These are phyloP conservation scores for Cetraspora pellucida DNA, from an alignment of 192 early-diverging fungal species.

Conservation along the genomic window DNA sequence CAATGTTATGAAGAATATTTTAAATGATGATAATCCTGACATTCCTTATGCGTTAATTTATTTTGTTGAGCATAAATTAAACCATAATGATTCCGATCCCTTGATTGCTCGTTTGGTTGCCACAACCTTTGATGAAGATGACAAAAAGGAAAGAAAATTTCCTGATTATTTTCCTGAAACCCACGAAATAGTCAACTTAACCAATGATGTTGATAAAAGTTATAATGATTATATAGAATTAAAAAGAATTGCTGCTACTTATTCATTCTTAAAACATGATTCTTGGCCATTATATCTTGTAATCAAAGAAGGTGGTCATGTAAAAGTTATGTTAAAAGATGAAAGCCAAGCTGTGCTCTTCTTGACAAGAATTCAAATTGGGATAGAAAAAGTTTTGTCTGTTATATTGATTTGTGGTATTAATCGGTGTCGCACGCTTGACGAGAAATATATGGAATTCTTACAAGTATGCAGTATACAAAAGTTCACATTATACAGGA, in stretches of 20 bases:
- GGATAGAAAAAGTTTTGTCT: background rate
- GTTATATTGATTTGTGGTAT: slow-evolving; percentile 19
- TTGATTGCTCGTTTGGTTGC: slow-evolving; percentile 5
- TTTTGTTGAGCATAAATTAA: slow-evolving; percentile 7
- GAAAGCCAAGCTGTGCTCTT: background rate
- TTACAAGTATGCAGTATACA: background rate
- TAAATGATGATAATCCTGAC: background rate
- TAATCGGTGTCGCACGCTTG: slow-evolving; percentile 9
- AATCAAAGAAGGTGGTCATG: background rate
- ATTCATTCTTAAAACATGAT: background rate
- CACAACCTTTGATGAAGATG: slow-evolving; percentile 25
- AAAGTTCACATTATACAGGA: no score
- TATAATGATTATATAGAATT: background rate
- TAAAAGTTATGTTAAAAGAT: background rate
- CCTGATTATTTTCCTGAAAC: slow-evolving; percentile 17
- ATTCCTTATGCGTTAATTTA: slow-evolving; percentile 27
- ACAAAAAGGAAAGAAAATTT: background rate
- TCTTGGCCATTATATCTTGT: slow-evolving; percentile 18
- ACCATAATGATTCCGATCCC: background rate
- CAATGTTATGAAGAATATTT: background rate
- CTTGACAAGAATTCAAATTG: background rate
- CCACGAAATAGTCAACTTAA: slow-evolving; percentile 3
- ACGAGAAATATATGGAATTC: slow-evolving; percentile 13
- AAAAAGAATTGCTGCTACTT: background rate
- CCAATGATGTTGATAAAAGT: background rate